Conservation (phyloP, 495 filamentous ascomycete genomes). For the Aeminium ludgeri region DNA sequence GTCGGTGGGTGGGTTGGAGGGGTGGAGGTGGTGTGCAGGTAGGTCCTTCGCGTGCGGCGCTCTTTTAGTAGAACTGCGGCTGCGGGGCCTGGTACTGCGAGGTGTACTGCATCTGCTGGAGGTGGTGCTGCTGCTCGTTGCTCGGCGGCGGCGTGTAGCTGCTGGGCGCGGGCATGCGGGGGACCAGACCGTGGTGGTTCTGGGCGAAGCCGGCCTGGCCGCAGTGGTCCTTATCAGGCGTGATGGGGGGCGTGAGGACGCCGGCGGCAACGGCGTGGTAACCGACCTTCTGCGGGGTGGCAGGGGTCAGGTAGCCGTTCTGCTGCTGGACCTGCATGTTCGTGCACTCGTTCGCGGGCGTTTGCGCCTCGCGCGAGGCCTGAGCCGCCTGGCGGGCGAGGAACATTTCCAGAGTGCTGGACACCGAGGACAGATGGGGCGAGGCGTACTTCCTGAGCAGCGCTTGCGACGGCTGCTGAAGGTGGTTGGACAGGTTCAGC, state of each 20-base stretch:
- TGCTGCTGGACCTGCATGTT: conserved; percentile 22
- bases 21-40: not conserved
- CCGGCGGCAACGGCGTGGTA: conserved; percentile 52
- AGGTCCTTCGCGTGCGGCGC: not conserved
- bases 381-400: conserved; percentile 66
- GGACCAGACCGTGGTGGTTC: conserved; percentile 7
- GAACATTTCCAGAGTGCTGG: conserved; percentile 68
- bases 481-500: conserved; percentile 66
- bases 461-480: conserved; percentile 73
- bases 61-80: conserved; percentile 10
- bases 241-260: conserved; percentile 88
- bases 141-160: conserved; percentile 23
- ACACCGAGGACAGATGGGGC: conserved; percentile 63
- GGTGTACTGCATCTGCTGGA: not conserved
- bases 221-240: conserved; percentile 46
- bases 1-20: not conserved
- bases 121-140: conserved; percentile 5
- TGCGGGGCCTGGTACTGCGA: conserved; percentile 19
- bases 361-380: conserved; percentile 44
- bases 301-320: conserved; percentile 37
- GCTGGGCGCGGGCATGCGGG: conserved; percentile 12
- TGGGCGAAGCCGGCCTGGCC: conserved; percentile 14
- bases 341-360: conserved; percentile 28
- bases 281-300: conserved; percentile 76
- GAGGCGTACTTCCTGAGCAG: conserved; percentile 78